Base-by-base conservation (phyloP, 176 grass and related monocot genomes). In the Zoysia japonica region DNA sequence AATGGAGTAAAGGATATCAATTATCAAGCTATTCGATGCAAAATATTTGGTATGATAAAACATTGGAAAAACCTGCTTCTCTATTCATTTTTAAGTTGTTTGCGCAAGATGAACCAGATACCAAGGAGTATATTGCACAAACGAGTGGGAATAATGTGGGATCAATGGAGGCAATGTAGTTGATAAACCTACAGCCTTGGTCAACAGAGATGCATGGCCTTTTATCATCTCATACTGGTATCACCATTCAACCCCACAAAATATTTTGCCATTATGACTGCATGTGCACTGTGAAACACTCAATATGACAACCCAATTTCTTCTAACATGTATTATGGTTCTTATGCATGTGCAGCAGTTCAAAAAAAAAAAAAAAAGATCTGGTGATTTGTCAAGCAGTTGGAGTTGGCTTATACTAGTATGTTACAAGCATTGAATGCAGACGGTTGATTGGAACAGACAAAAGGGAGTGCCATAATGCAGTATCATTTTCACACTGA, bases 281-380 rank as follows among this genome's bases (percentile, higher is more conserved):
- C 46, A 80, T 79, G 75, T 73, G 65, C 47, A 13, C 48, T 76
- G 70, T 47, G 38, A 28, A 75, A 84, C 6, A 84, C 69, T 49
- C 47, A 68, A 55, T 17, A 76, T 59, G 36, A 57, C 10, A 38
- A 65, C 44, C 75, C 47, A 51, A 67, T 11, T 57, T 60, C 70
- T 80, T 15, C 44, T 54, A 88, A n/a, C 51, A 77, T 66, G 77
- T 80, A 60, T 43, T 71, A 74, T 56, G 63, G 76, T 68, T 42
- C 37, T 45, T 28, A 68, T 41, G 76, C 57, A 71, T 71, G 65
- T 80, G 70, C 82, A 71, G 55, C 19, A 71, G 42, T 76, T 62
- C 47, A 76, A 76, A 66, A 3, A 81, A 77, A 71, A 75, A 62
- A 70, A 53, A 80, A 50, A 37, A 3, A 9, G 39, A 82, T 28